Evolutionary conservation across 495 filamentous ascomycete genomes (phyloP), one percentile per base, ranked within the genome.

Genomic region (Trichoderma orchidacearum): DNA sequence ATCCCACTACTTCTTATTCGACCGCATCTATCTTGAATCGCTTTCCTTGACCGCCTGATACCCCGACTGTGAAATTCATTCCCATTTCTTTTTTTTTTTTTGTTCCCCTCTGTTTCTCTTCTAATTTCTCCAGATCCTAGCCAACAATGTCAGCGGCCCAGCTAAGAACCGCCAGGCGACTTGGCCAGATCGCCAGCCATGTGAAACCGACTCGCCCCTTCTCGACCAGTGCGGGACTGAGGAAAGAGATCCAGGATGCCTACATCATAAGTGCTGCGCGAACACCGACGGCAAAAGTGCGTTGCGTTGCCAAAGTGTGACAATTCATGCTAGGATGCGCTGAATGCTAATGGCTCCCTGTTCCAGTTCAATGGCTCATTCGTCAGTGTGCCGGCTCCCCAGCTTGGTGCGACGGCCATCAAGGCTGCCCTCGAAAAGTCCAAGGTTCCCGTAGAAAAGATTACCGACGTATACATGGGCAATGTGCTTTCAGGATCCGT

Each of bases 391-490:
- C 74, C 87, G n/a, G 92, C 89, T 12, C 85, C 92, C 28, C 75
- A 85, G 64, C 87, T 96, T 48, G 93, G 87, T 57, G 85, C 90
- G 18, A 80, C 84, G 25, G 93, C 89, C 60, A 95, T 98, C 72
- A 90, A 87, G 65, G 85, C 89, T 21, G 93, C 92, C 41, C 67
- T 98, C 45, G 75, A 80, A 61, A 94, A 92, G 63, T 93, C 90
- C 21, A 80, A 80, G 36, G 74, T 96, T 23, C 90, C 92, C 5
- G 64, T 81, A 18, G 79, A 83, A 28, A 83, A 85, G 64, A 86
- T 96, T 62, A 85, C 83, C 30, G 85, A 93, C 77, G 85, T 96
- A 2, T 96, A 96, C 72, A 95, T 96, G 87, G 93, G 93, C 64
- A 92, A 96, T 70, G 93, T 96, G n/a, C 78, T 96, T 18, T 84